These are phyloP conservation scores for Acanthamoeba lenticulata DNA, from an alignment of 208 protist genomes.

Conservation along the genomic window DNA sequence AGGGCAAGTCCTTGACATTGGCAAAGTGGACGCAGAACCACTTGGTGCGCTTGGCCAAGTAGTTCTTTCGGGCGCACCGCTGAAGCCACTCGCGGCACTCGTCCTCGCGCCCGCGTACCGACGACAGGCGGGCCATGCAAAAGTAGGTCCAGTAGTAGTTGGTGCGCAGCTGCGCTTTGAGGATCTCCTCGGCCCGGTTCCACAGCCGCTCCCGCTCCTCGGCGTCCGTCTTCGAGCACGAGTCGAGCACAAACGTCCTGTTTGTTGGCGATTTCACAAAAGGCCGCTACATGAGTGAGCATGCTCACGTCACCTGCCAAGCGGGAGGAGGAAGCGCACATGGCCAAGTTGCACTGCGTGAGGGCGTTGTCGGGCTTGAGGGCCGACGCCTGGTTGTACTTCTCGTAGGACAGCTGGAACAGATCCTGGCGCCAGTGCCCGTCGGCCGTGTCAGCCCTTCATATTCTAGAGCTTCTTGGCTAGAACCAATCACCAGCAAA, in stretches of 20 bases:
- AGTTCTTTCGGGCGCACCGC: constrained; percentile 52
- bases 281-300: too few relatives aligned
- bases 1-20: not conserved
- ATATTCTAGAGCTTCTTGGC: not conserved
- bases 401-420: constrained; percentile 54
- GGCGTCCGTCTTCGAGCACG: not conserved
- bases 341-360: constrained; percentile 68
- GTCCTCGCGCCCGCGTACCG: constrained; percentile 13
- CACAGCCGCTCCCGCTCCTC: constrained; percentile 36
- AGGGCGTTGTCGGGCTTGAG: constrained; percentile 57
- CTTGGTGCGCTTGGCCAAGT: constrained; percentile 63
- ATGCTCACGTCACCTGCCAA: too few relatives aligned
- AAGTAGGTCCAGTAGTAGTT: constrained; percentile 63
- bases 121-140: constrained; percentile 64
- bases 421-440: not conserved
- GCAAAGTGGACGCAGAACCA: constrained; percentile 66
- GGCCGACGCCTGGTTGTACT: constrained; percentile 15
- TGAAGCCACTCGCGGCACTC: constrained; percentile 38
- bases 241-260: constrained; percentile 58
- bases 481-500: not conserved
- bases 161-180: not conserved
- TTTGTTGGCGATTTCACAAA: too few relatives aligned
- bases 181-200: constrained; percentile 50
- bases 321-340: not conserved
- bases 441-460: too few relatives aligned